Conservation (phyloP, 2,329 filamentous ascomycete species). For the Colletotrichum gloeosporioides region DNA sequence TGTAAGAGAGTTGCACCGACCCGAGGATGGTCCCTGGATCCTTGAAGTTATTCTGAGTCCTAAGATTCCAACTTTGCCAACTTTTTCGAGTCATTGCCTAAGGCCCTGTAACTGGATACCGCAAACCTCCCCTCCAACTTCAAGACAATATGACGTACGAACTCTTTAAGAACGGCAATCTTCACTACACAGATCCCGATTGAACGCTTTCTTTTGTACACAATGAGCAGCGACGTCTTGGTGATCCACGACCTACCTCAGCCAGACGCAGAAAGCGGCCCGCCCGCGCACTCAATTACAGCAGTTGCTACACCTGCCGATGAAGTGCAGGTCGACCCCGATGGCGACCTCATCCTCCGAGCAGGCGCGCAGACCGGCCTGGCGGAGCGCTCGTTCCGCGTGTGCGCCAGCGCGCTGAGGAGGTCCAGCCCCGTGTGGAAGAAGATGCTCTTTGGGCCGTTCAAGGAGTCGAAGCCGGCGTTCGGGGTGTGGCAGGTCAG, state of each 20-base stretch:
- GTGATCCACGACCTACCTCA: too few species aligned
- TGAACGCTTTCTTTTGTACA: not conserved
- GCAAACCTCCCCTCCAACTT: not conserved
- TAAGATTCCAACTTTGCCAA: constrained; percentile 10
- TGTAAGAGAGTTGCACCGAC: not conserved
- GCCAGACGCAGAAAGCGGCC: accelerated
- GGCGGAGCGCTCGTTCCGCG: not conserved
- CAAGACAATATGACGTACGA: not conserved
- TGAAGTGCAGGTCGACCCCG: not conserved
- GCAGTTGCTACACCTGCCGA: not conserved
- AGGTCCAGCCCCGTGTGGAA: constrained; percentile 9
- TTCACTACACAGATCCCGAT: not conserved
- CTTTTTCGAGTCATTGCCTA: not conserved
- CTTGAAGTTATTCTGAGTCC: not conserved
- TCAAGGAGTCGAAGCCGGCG: constrained; percentile 11
- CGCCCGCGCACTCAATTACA: not conserved
- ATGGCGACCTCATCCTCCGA: not conserved
- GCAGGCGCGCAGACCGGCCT: not conserved
- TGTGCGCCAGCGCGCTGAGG: constrained; percentile 3
- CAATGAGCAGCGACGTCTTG: not conserved
- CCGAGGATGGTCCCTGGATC: constrained; percentile 4
- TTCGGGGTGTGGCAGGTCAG: not conserved
- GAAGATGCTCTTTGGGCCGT: constrained; percentile 16
- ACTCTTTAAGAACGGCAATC: not conserved
- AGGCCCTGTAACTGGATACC: not conserved